Evolutionary conservation across 768 basidiomycete species (phyloP), one percentile per base, ranked within the genome.

Genomic region (Russula abietina): DNA sequence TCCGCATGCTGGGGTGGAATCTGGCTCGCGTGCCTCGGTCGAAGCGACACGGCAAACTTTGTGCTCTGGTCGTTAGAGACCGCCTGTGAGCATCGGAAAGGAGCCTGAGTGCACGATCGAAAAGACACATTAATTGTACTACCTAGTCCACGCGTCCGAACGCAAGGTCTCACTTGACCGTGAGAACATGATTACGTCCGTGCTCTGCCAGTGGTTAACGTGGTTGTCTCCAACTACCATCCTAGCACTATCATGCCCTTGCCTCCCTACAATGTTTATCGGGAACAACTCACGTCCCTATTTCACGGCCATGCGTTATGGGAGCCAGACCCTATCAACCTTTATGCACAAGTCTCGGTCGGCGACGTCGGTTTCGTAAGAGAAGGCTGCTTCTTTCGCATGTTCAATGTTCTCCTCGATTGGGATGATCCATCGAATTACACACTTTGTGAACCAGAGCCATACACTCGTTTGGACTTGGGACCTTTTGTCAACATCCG

Each of bases 341-440:
- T 68, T 7, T 69, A 69, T 39, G 36, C 61, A 3, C 45, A 32
- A n/a, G 67, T 69, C 60, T 50, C 57, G 8, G 63, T 68, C 1
- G 68, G 67, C 6, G 67, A 69, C 30, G 67, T 69, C 1, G 68
- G 68, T 50, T 69, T 65, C 60, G 57, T 68, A 39, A 56, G 39
- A 28, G 60, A 67, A 24, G 68, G 68, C 33, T 53, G 51, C 30
- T 69, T 69, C 43, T 50, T 43, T 30, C 59, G 63, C 16, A 53
- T 68, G 30, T 69, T 68, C 61, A 69, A 67, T 19, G 55, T 60
- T 4, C 50, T 50, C 10, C 50, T 66, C 17, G 46, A 55, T 19
- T 66, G 49, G 52, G 19, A 54, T 28, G 9, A 63, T 26, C 57
- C 57, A 4, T 60, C 17, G 43, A 58, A 63, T 26, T 33, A 43